Evolutionary conservation across 1,284 basidiomycete species (phyloP), one percentile per base, ranked within the genome.

Genomic region (Uromyces viciae-fabae): DNA sequence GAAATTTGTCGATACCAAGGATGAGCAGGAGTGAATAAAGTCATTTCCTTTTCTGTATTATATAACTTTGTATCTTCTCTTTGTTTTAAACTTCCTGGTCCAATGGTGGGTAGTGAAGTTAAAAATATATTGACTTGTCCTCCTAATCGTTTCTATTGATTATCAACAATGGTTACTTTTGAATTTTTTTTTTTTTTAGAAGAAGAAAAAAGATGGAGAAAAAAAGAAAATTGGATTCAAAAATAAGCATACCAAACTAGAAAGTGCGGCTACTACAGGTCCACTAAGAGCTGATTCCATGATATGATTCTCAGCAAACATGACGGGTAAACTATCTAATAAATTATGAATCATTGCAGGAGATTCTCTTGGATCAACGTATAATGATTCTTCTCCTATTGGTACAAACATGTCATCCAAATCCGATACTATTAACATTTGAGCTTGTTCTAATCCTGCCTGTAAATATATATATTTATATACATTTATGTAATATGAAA

Each of bases 371-470:
- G 94, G 92, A 83, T 94, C 90, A 8, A 92, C 94, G 81, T 98
- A 92, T 64, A 97, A 88, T 0, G 92, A 92, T 15, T 89, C 88
- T 73, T 66, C 73, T 46, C 88, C 89, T 46, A 95, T 87, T 0
- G 97, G 97, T 1, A 94, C 87, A 86, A 96, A 99, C 38, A 95
- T 91, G 83, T 99, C 97, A 33, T 95, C 88, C 46, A 98, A 88
- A 85, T 99, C 97, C 0, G 93, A 88, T 7, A 98, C 90, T 58
- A 99, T 90, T 56, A 96, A 88, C 89, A 97, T 93, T 74, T 90
- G 89, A 0, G 91, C 90, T 82, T 89, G 87, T 82, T 90, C 89
- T 46, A 88, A 85, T 79, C 86, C 86, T 85, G 91, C 88, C 92
- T 91, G 82, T 54, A 56, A 4, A 25, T 3, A 11, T 22, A 11